Evolutionary conservation across 164 flowering plant genomes (phyloP).

Genomic region (Magnolia officinalis): DNA sequence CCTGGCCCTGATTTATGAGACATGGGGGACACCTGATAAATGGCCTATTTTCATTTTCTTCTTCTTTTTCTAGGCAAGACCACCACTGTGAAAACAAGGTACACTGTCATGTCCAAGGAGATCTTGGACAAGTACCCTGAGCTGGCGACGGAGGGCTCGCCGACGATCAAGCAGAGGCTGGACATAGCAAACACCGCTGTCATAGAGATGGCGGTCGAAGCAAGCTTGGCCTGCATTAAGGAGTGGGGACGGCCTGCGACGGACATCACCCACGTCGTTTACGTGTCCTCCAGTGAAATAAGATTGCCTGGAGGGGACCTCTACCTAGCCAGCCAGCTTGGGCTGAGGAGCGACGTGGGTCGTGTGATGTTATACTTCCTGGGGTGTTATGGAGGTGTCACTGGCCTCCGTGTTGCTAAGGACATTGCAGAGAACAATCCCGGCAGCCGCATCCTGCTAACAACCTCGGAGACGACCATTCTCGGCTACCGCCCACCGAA

Average conservation of each 20-base stretch:
- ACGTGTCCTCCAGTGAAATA: conserved; percentile 65
- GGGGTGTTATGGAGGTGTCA: conserved; percentile 68
- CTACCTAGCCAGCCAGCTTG: conserved; percentile 48
- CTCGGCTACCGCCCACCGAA: conserved; percentile 66
- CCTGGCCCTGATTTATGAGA: background rate
- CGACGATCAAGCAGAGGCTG: conserved; percentile 58
- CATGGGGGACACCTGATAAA: background rate
- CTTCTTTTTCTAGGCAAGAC: conserved; percentile 44
- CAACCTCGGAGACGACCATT: conserved; percentile 66
- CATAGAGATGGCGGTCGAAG: conserved; percentile 54
- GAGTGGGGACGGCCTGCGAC: conserved; percentile 58
- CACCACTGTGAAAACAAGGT: conserved; percentile 70
- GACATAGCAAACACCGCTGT: conserved; percentile 62
- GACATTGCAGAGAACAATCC: conserved; percentile 78
- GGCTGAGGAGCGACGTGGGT: conserved; percentile 43
- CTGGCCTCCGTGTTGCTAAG: conserved; percentile 64
- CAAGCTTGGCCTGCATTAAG: conserved; percentile 51
- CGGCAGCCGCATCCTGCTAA: conserved; percentile 55
- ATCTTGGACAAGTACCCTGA: conserved; percentile 63
- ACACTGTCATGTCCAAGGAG: conserved; percentile 68
- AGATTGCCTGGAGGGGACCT: conserved; percentile 70
- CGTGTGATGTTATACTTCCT: conserved; percentile 70
- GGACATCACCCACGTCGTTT: conserved; percentile 63
- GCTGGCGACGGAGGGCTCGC: conserved; percentile 51
- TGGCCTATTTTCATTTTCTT: background rate